Base-by-base conservation (phyloP, 805 yeast species). In the Candida lessepsii region DNA sequence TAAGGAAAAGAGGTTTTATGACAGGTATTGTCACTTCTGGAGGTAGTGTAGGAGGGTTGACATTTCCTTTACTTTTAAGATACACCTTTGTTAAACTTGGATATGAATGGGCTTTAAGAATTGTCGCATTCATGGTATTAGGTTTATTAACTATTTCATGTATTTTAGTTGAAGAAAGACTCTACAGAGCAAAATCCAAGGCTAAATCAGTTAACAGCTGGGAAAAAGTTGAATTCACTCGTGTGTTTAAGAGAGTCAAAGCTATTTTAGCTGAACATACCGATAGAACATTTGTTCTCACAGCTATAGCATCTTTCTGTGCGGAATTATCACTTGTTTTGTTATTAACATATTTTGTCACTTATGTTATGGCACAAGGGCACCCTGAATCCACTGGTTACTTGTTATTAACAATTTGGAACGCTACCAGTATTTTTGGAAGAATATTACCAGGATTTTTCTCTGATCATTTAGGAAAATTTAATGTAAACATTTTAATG, bases 11-110 rank as follows among this genome's bases (percentile, higher is more conserved):
- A 49, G 88, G 83, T 1, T 65, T 46, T 29, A 41, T 81, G 4
- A 65, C 80, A 19, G 86, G 87, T 0, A 48, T 80, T 3, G 83
- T 83, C 2, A 77, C 81, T 43, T 60, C 78, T 61, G 88, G 87
- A 4, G 86, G 86, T 2, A 76, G 83, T 8, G 61, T 79, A 4
- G 88, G 86, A 1, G 88, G 87, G 4, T 64, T 80, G 8, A 52
- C 77, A 2, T 75, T 77, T 54, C 86, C 87, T 1, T 58, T 81
- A 31, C 58, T 77, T 49, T 57, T 80, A 45, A 63, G 73, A 42
- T 54, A 63, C n/a, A 52, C 76, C 35, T 73, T 75, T 45, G 55
- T 61, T 1, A 51, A 53, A 4, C 58, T 74, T 21, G 85, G 86
- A 1, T 82, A 67, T 53, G 70, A 62, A 3, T 80, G 85, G 83